Percentiles rank a stretch among this genome's conserved stretches.
These are phyloP conservation scores for Echinosophora koreensis DNA, from an alignment of 306 rosid species.

Conservation along the genomic window DNA sequence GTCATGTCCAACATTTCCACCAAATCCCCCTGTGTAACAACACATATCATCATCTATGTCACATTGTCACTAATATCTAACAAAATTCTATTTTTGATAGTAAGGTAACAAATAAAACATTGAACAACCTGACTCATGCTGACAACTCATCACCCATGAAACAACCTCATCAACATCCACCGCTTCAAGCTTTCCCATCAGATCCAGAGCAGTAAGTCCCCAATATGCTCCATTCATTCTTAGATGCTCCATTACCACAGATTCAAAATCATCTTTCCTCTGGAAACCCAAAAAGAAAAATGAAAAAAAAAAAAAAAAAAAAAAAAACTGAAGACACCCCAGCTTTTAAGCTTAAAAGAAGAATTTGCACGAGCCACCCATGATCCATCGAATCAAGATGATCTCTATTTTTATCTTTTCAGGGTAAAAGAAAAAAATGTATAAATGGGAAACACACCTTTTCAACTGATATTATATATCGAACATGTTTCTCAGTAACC, in stretches of 20 bases:
- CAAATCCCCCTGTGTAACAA: constrained; percentile 76
- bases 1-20: constrained; percentile 87
- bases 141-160: constrained; percentile 82
- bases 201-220: constrained; percentile 86
- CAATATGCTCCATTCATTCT: constrained; percentile 93
- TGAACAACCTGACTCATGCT: constrained; percentile 76
- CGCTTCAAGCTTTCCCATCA: constrained; percentile 72
- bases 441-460: constrained; percentile 58
- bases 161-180: constrained; percentile 76
- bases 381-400: constrained; percentile 7
- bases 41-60: constrained; percentile 3
- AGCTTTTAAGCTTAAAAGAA: constrained; percentile 5
- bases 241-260: constrained; percentile 88
- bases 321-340: background rate
- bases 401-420: background rate
- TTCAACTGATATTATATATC: constrained; percentile 70
- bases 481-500: constrained; percentile 74
- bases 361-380: constrained; percentile 10
- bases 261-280: constrained; percentile 82
- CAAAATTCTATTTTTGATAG: background rate
- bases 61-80: background rate
- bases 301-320: background rate
- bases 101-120: background rate
- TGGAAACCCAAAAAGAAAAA: constrained; percentile 40
- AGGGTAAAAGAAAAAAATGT: too few species aligned